Evolutionary conservation across 1,139 yeast species (phyloP), one percentile per base, ranked within the genome.

Genomic region (Hemisphaericaspora lyxosophila): DNA sequence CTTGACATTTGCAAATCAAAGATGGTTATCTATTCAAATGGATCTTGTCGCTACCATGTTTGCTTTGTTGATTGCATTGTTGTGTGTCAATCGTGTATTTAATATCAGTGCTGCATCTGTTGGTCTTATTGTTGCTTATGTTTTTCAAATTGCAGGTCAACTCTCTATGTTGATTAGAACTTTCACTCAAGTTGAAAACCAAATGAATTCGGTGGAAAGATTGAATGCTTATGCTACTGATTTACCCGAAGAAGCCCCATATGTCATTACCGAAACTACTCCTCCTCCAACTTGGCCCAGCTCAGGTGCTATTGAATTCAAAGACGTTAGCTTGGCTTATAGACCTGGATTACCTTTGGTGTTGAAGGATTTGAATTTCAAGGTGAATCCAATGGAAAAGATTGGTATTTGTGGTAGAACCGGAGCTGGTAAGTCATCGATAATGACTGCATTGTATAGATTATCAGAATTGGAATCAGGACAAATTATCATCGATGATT

Each of bases 181-280:
- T 7, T 62, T 69, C 44, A 85, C 95, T 1, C 85, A 82, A 53
- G 76, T 85, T 20, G 96, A 87, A 57, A 87, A 85, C 59, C 85
- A 84, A 56, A 76, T 87, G 88, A 86, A 85, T 53, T 80, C 94
- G 8, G 92, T 83, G 7, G 96, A 88, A 62, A 75, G 96, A 56
- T 62, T 89, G 44, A 73, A 79, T 46, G 75, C 82, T 41, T 86
- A 87, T 60, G 94, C 92, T 0, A 70, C 53, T 32, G 39, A 54
- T 24, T 53, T 70, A 36, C 72, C 70, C 1, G 64, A 64, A 45
- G 75, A 70, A 48, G 67, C 64, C 5, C 57, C 70, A 29, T 55
- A 78, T 56, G 62, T 60, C 24, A 78, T 74, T 35, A 67, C 75
- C 0, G 86, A 75, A 38, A 65, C 70, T 4, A 60, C 73, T 4